Percentiles rank a stretch among this genome's conserved stretches.
Conservation (phyloP, 2,329 filamentous ascomycete species). For the Bretziella fagacearum region DNA sequence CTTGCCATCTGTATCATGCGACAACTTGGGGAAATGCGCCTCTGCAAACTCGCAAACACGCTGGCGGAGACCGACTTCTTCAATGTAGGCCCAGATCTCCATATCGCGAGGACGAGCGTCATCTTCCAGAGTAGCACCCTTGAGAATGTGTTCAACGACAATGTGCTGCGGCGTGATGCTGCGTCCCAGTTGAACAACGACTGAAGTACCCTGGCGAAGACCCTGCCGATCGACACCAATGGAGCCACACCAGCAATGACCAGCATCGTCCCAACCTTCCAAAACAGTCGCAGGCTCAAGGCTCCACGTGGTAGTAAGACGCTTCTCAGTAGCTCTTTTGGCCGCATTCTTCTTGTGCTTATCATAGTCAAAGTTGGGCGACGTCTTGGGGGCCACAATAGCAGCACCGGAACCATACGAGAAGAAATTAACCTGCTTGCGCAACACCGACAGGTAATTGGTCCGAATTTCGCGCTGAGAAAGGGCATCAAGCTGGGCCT, state of each 20-base stretch:
- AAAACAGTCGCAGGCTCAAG: constrained; percentile 40
- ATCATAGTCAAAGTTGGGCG: constrained; percentile 33
- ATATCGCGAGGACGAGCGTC: constrained; percentile 47
- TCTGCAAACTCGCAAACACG: constrained; percentile 28
- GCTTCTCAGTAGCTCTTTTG: constrained; percentile 9
- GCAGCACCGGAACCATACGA: constrained; percentile 45
- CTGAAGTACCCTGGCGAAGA: constrained; percentile 37
- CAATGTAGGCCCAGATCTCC: constrained; percentile 50
- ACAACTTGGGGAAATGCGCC: constrained; percentile 24
- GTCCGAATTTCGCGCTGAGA: constrained; percentile 30
- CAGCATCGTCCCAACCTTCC: constrained; percentile 53
- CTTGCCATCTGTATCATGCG: constrained; percentile 15
- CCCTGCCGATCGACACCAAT: constrained; percentile 23
- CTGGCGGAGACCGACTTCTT: constrained; percentile 27
- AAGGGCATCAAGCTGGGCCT: constrained; percentile 31
- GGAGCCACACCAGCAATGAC: constrained; percentile 74
- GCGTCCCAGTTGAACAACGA: constrained; percentile 45
- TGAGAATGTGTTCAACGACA: constrained; percentile 54
- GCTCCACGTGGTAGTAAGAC: background rate
- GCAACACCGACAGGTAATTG: constrained; percentile 28
- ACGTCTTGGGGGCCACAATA: constrained; percentile 43
- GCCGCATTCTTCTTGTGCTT: constrained; percentile 9
- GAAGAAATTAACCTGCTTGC: constrained; percentile 57
- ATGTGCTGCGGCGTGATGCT: constrained; percentile 49
- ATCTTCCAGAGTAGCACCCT: constrained; percentile 42